Conservation (phyloP, 148 eudicot species). For the Camellia sinensis region DNA sequence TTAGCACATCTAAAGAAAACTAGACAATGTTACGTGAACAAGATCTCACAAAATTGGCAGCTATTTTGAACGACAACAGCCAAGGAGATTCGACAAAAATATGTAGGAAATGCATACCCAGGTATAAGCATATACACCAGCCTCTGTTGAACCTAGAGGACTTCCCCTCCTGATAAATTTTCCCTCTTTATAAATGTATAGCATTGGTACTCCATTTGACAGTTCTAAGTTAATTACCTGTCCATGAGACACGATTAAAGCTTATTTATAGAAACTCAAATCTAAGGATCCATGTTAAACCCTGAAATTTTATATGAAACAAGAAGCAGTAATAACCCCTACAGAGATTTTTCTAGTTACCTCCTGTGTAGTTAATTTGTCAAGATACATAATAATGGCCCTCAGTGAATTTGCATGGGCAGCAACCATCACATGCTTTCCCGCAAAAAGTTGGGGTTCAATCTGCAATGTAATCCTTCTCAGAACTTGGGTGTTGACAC, state of each 20-base stretch:
- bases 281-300: conserved; percentile 3
- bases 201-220: conserved; percentile 57
- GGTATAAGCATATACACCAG: conserved; percentile 54
- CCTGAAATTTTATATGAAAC: neutral
- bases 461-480: conserved; percentile 32
- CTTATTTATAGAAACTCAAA: neutral
- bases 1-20: neutral
- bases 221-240: conserved; percentile 55
- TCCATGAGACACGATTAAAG: neutral
- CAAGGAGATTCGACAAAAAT: neutral
- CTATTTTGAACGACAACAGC: neutral
- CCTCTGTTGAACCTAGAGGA: conserved; percentile 44
- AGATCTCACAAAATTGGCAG: neutral
- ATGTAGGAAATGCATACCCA: conserved; percentile 25
- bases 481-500: neutral
- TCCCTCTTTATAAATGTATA: conserved; percentile 45
- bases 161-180: conserved; percentile 52
- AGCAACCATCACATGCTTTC: conserved; percentile 57
- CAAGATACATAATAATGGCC: conserved; percentile 59
- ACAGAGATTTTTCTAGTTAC: conserved; percentile 18
- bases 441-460: conserved; percentile 46
- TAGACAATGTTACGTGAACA: neutral
- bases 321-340: neutral
- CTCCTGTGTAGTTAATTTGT: conserved; percentile 47
- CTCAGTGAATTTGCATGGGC: conserved; percentile 67